Evolutionary conservation across 2,329 filamentous ascomycete genomes (phyloP), one percentile per base, ranked within the genome.

Genomic region (Curvularia lunata): DNA sequence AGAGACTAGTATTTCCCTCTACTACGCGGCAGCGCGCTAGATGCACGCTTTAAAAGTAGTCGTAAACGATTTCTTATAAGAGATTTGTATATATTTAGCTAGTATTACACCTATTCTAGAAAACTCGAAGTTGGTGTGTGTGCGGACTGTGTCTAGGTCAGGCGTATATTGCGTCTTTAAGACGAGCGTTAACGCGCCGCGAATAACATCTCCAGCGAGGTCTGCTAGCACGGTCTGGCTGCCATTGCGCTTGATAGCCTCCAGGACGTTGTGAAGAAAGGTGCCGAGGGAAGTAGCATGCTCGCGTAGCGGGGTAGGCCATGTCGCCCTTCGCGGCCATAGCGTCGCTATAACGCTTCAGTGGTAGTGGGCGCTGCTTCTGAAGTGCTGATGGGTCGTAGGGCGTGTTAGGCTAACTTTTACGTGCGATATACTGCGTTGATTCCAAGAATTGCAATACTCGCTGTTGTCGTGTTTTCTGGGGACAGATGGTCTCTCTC

Each of bases 401-500:
- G 32, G 48, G 37, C 48, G 48, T 51, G 37, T 51, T 38, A 42
- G 41, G 48, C 38, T 27, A 38, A 51, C 48, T 51, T 32, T 42
- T 41, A 37, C 37, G 48, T 25, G 37, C 48, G 37, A 41, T 50
- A 25, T 32, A 50, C 48, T 50, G 40, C 48, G 58, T 58, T 58
- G 56, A 63, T 63, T 58, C 58, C 61, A 63, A 54, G 50, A 54
- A 58, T 52, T 61, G 30, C 46, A 53, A 55, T 63, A 58, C 58
- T 59, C 59, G 56, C 57, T 63, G 50, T 59, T 62, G 48, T 59
- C 16, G 56, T 62, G 62, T 62, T 55, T 59, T 56, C n/a, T n/a
- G n/a, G n/a, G n/a, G n/a, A n/a, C n/a, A n/a, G n/a, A n/a, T n/a
- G n/a, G n/a, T n/a, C n/a, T n/a, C n/a, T n/a, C n/a, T n/a, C n/a